phyloP scores from a whole-genome alignment of 495 filamentous ascomycete species.

The Penicillium coprophilum region DNA sequence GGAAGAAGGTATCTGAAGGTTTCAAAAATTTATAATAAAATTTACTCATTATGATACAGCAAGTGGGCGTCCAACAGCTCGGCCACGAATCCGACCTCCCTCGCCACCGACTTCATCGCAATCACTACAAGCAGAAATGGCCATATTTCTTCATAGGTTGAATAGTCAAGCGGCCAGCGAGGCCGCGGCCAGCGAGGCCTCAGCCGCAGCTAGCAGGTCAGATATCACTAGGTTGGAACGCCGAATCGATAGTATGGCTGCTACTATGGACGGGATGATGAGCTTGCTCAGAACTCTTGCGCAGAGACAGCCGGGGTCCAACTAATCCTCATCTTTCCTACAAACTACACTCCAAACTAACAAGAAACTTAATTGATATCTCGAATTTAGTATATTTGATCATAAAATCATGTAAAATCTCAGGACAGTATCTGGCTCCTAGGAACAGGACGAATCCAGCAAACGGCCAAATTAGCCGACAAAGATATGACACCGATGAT shows the following conservation, averaged over 20 bases:
- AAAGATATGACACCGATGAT: slow-evolving; percentile 79
- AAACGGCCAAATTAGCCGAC: slow-evolving; percentile 60
- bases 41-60: background rate
- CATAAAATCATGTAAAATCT: background rate
- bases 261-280: background rate
- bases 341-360: background rate
- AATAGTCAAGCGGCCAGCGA: background rate
- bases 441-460: slow-evolving; percentile 73
- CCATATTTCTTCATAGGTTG: background rate
- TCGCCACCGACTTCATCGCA: background rate
- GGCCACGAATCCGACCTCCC: background rate
- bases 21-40: background rate
- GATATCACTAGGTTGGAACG: background rate
- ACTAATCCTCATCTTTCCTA: background rate
- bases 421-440: slow-evolving; percentile 24
- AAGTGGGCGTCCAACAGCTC: background rate
- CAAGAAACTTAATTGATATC: no score
- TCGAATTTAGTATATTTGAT: background rate
- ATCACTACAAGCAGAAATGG: background rate
- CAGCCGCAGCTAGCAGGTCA: background rate
- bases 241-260: background rate
- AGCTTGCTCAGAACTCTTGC: background rate
- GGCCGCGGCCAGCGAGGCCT: background rate
- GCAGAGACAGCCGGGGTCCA: background rate
- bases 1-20: background rate